Conservation (phyloP, 2,329 filamentous ascomycete species). For the Pestalotiopsis sp. region DNA sequence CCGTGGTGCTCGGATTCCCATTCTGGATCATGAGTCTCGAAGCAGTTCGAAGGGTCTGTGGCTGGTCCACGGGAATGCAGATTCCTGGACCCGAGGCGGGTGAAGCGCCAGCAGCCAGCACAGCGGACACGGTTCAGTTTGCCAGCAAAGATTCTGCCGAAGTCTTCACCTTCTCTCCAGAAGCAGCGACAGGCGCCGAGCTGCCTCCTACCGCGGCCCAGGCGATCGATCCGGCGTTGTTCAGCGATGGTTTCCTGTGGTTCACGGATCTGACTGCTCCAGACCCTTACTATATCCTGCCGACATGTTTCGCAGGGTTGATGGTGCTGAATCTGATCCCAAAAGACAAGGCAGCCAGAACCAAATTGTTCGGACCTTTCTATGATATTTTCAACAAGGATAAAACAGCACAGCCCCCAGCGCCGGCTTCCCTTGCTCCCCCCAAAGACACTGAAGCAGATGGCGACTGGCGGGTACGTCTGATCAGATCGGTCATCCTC, state of each 20-base stretch:
- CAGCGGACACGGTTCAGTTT: not conserved
- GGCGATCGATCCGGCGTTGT: slow-evolving; percentile 39
- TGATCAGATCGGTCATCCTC: not conserved
- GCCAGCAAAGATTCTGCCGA: not conserved
- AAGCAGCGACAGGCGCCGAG: slow-evolving; percentile 20
- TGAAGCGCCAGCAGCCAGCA: slow-evolving; percentile 16
- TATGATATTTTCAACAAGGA: not conserved
- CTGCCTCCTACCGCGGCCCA: slow-evolving; percentile 13
- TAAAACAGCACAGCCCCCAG: not conserved
- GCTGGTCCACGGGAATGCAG: slow-evolving; percentile 35
- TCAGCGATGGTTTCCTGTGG: slow-evolving; percentile 54
- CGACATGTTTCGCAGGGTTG: slow-evolving; percentile 37
- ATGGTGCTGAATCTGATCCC: slow-evolving; percentile 36
- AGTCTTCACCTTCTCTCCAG: not conserved
- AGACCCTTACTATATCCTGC: slow-evolving; percentile 52
- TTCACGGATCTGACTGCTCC: slow-evolving; percentile 53
- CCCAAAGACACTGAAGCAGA: not conserved
- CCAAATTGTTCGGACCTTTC: not conserved
- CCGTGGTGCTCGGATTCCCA: slow-evolving; percentile 40
- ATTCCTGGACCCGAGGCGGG: slow-evolving; percentile 17
- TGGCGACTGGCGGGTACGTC: not conserved
- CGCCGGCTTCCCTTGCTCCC: not conserved
- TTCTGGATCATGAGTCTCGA: slow-evolving; percentile 53
- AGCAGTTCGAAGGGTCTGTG: slow-evolving; percentile 47
- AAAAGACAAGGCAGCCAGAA: slow-evolving; percentile 17